phyloP scores from a whole-genome alignment of 2,329 filamentous ascomycete genomes.

The Fusarium solani-melongenae region DNA sequence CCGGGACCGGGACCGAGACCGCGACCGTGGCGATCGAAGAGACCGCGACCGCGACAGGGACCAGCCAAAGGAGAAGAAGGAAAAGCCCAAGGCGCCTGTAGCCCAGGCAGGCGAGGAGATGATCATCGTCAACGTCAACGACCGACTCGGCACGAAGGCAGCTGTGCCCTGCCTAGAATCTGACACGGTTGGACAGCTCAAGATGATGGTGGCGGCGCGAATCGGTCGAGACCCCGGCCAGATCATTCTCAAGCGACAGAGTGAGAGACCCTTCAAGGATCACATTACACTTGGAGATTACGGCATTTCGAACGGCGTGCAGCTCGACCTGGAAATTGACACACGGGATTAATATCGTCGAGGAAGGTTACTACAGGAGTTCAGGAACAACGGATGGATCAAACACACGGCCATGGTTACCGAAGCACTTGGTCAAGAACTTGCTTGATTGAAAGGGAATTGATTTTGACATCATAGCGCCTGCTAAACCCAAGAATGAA shows the following conservation, averaged over 20 bases:
- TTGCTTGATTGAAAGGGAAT: background rate
- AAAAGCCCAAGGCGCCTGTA: constrained; percentile 51
- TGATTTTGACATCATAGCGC: background rate
- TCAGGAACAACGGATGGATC: background rate
- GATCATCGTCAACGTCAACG: constrained; percentile 95
- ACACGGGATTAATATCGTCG: constrained; percentile 63
- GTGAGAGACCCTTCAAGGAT: constrained; percentile 94
- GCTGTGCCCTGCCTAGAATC: constrained; percentile 89
- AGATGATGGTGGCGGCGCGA: constrained; percentile 88
- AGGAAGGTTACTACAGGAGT: background rate
- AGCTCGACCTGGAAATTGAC: constrained; percentile 71
- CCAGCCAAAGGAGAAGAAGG: constrained; percentile 49
- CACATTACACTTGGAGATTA: constrained; percentile 89
- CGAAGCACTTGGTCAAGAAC: background rate
- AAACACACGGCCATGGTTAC: background rate
- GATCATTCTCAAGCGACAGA: constrained; percentile 91
- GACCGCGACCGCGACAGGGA: constrained; percentile 25
- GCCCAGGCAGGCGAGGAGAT: constrained; percentile 72
- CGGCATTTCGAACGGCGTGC: constrained; percentile 90
- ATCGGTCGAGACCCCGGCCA: constrained; percentile 92
- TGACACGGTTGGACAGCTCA: constrained; percentile 87
- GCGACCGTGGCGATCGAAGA: constrained; percentile 27
- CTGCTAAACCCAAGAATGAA: background rate
- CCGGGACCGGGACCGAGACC: constrained; percentile 31
- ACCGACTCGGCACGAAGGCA: constrained; percentile 95